These are phyloP conservation scores for Ophiostoma triangulosporum DNA, from an alignment of 2,329 filamentous ascomycete species.

Conservation along the genomic window DNA sequence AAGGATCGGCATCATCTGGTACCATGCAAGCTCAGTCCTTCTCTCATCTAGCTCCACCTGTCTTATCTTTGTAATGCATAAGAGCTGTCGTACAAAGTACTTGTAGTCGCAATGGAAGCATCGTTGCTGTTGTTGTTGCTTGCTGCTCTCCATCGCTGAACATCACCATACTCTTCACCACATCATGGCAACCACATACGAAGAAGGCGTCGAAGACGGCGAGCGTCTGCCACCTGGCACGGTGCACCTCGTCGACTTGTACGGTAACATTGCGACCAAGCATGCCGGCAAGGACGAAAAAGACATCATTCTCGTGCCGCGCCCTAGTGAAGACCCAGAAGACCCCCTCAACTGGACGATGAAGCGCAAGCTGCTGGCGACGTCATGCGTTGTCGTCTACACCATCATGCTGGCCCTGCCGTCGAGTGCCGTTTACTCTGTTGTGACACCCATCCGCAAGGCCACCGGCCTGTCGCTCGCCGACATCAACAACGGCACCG, in stretches of 20 bases:
- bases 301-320: slow-evolving; percentile 28
- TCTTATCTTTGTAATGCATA: neutral
- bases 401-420: slow-evolving; percentile 34
- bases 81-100: neutral
- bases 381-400: slow-evolving; percentile 27
- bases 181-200: neutral
- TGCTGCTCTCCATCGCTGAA: neutral
- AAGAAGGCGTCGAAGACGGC: neutral
- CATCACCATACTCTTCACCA: neutral
- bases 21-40: neutral
- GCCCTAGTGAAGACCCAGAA: slow-evolving; percentile 28
- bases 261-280: neutral
- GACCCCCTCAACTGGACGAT: slow-evolving; percentile 40
- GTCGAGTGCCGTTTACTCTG: slow-evolving; percentile 33
- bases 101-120: neutral
- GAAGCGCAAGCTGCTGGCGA: slow-evolving; percentile 27
- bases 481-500: slow-evolving; percentile 34
- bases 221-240: neutral
- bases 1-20: neutral
- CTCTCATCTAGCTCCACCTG: neutral
- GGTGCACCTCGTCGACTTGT: neutral
- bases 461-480: slow-evolving; percentile 30
- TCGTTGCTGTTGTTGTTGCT: neutral
- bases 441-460: slow-evolving; percentile 31
- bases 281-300: neutral